Percentiles rank a stretch among this genome's conserved stretches.
These are phyloP conservation scores for Tephrocybe sp. DNA, from an alignment of 768 basidiomycete genomes.

Conservation along the genomic window DNA sequence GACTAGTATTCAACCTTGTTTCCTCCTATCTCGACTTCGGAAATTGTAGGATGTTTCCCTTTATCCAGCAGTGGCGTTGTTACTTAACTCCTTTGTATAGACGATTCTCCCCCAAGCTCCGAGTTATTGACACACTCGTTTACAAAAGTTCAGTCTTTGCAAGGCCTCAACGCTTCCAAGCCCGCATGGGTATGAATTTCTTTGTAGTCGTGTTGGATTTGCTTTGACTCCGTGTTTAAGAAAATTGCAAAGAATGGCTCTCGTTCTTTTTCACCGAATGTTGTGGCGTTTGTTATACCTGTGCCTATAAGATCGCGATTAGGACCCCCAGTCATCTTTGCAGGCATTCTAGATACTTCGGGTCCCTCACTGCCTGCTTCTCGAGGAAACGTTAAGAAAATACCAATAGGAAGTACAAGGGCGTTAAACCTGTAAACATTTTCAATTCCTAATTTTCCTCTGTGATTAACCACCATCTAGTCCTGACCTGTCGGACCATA, in stretches of 20 bases:
- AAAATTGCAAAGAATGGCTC: conserved; percentile 26
- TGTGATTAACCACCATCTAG: conserved; percentile 29
- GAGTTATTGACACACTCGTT: conserved; percentile 34
- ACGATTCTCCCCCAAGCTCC: conserved; percentile 35
- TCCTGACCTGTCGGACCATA: conserved; percentile 48
- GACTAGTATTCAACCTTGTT: conserved; percentile 41
- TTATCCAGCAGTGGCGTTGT: neutral
- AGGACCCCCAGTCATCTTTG: conserved; percentile 36
- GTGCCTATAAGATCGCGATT: conserved; percentile 32
- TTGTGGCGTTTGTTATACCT: conserved; percentile 46
- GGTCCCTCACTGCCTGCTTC: conserved; percentile 34
- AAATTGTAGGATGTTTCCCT: conserved; percentile 44
- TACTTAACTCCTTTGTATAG: conserved; percentile 17
- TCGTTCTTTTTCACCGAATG: conserved; percentile 40
- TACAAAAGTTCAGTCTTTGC: conserved; percentile 14
- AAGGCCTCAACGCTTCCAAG: conserved; percentile 18
- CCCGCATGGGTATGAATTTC: conserved; percentile 38
- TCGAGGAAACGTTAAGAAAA: conserved; percentile 32
- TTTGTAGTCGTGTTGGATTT: neutral
- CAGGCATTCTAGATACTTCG: conserved; percentile 44
- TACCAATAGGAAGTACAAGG: conserved; percentile 43
- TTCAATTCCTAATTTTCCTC: neutral
- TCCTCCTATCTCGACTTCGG: conserved; percentile 57
- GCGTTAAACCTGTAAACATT: conserved; percentile 53
- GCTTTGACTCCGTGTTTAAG: conserved; percentile 21